Evolutionary conservation across 352 stramenopile species (phyloP), one percentile per base, ranked within the genome.

Genomic region (Globisporangium okanoganense): DNA sequence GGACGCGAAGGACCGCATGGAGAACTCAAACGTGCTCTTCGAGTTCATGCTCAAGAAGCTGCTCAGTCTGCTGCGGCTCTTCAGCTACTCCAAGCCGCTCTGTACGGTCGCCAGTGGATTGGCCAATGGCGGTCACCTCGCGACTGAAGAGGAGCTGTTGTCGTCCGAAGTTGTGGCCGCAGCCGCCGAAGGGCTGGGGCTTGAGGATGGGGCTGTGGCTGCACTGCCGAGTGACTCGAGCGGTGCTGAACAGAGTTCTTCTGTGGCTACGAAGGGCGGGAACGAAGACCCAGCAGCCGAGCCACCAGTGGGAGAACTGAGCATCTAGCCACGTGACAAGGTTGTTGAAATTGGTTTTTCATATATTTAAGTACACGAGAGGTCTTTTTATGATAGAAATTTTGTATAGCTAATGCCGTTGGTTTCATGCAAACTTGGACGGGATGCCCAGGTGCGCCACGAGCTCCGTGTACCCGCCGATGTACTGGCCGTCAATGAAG

Each of bases 21-120:
- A 86, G 52, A 85, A 87, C 56, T 86, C 79, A 24, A 88, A 92
- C 52, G 78, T 92, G n/a, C 64, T 91, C n/a, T 89, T 92, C 49
- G 84, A 94, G 69, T 77, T 79, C 56, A 85, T 78, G 24, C 61
- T 92, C 36, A 78, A 80, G 51, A 92, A 94, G 53, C 59, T 91
- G 65, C 61, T 92, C 52, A 76, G 75, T 35, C 54, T 94, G 31
- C 65, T 94, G 56, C 77, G 82, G 2, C 61, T 94, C 33, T 81
- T 92, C 27, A 92, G 80, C 60, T 91, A 88, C 61, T 89, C 84
- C 27, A 76, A 84, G 54, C 79, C 79, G 48, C 25, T 75, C 40
- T 63, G 56, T 36, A 58, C 31, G 24, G 48, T 35, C 20, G 16
- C 36, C 22, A 47, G 49, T 9, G 5, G 24, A 2, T 25, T 25